Conservation (phyloP, 108 stramenopile genomes). For the Cyclostephanos invisitatus region DNA sequence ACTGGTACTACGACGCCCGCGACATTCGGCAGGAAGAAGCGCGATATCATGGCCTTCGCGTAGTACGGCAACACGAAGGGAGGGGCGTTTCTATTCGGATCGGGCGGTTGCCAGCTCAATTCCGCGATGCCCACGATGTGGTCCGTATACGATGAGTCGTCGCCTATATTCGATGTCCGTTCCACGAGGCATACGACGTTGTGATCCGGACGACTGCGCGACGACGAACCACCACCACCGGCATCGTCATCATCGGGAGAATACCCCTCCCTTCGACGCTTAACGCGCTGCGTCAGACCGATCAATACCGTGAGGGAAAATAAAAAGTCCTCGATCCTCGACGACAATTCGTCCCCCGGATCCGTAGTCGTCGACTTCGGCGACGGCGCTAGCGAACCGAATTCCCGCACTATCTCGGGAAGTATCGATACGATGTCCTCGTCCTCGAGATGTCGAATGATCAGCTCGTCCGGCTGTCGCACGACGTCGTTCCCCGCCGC, state of each 20-base stretch:
- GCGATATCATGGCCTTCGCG: slow-evolving; percentile 41
- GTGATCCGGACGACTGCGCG: slow-evolving; percentile 28
- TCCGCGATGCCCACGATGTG: slow-evolving; percentile 69
- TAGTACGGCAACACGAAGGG: slow-evolving; percentile 58
- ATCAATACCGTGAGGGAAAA: slow-evolving; percentile 45
- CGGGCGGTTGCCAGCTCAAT: slow-evolving; percentile 63
- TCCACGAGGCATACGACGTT: slow-evolving; percentile 48
- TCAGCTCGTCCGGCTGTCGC: slow-evolving; percentile 11
- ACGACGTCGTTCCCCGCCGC: background rate
- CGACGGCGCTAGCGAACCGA: slow-evolving; percentile 22
- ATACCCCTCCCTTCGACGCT: slow-evolving; percentile 42
- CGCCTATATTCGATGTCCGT: slow-evolving; percentile 15
- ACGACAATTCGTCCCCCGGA: slow-evolving; percentile 30
- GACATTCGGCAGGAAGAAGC: slow-evolving; percentile 32
- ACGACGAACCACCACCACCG: background rate
- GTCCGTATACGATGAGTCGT: slow-evolving; percentile 16
- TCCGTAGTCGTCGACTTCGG: background rate
- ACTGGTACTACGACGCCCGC: background rate
- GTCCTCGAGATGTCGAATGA: slow-evolving; percentile 41
- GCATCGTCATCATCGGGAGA: background rate
- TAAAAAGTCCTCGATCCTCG: slow-evolving; percentile 33
- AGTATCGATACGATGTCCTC: slow-evolving; percentile 26
- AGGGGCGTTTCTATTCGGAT: slow-evolving; percentile 63
- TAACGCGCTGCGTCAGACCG: slow-evolving; percentile 41
- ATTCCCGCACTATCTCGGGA: slow-evolving; percentile 37